Conservation (phyloP, 169 alveolate species). For the Plasmodium coatneyi region DNA sequence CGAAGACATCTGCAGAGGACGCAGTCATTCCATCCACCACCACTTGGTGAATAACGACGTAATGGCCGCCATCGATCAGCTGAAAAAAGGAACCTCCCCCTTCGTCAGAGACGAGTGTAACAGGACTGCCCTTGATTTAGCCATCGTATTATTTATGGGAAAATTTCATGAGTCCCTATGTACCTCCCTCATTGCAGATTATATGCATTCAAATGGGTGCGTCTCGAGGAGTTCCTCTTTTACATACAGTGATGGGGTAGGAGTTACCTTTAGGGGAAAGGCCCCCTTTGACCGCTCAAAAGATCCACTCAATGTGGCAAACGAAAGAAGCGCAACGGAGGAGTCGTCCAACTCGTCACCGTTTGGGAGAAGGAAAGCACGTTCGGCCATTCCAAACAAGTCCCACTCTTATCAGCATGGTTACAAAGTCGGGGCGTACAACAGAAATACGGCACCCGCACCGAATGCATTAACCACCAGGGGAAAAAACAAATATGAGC, state of each 20-base stretch:
- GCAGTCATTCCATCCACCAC: conserved; percentile 77
- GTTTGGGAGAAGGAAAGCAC: background rate
- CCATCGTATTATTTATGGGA: conserved; percentile 57
- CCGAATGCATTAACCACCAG: background rate
- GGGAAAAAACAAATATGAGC: background rate
- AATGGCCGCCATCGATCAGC: conserved; percentile 76
- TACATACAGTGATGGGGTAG: background rate
- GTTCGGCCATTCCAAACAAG: background rate
- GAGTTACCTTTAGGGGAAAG: background rate
- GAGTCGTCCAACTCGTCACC: background rate
- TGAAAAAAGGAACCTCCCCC: conserved; percentile 80
- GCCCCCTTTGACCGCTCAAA: background rate
- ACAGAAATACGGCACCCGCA: background rate
- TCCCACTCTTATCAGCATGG: background rate
- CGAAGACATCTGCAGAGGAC: conserved; percentile 72
- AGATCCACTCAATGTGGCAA: background rate
- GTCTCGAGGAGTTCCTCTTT: background rate
- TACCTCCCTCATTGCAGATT: conserved; percentile 49
- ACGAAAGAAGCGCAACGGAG: background rate
- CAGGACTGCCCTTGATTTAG: conserved; percentile 78
- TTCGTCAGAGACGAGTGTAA: conserved; percentile 74
- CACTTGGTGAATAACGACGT: conserved; percentile 77
- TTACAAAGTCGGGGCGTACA: background rate
- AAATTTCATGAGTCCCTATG: conserved; percentile 55
- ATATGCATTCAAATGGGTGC: conserved; percentile 2